phyloP scores from a whole-genome alignment of 2,329 filamentous ascomycete genomes.

The Xylariaceae sp. region DNA sequence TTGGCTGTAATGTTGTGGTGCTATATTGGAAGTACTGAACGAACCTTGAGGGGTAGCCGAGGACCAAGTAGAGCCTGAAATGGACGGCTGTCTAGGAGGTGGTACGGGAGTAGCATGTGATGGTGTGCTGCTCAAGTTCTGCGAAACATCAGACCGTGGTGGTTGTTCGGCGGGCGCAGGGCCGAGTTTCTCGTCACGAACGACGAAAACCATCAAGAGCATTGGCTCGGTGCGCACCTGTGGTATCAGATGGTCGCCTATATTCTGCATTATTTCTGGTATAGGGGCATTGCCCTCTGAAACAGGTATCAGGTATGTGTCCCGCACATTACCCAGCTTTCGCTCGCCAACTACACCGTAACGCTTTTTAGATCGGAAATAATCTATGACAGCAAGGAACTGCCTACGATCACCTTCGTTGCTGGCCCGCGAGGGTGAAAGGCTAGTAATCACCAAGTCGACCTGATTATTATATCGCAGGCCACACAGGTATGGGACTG shows the following conservation, averaged over 20 bases:
- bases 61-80: slow-evolving; percentile 49
- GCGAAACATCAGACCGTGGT: slow-evolving; percentile 21
- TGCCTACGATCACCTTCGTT: slow-evolving; percentile 54
- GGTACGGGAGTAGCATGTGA: slow-evolving; percentile 27
- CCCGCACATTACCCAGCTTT: slow-evolving; percentile 68
- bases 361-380: slow-evolving; percentile 74
- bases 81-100: slow-evolving; percentile 43
- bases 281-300: slow-evolving; percentile 64
- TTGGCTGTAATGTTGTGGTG: slow-evolving; percentile 30
- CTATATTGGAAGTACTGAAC: slow-evolving; percentile 23
- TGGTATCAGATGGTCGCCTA: slow-evolving; percentile 79
- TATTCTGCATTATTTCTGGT: slow-evolving; percentile 81
- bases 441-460: slow-evolving; percentile 74
- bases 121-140: slow-evolving; percentile 29
- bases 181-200: slow-evolving; percentile 54
- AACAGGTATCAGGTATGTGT: slow-evolving; percentile 87
- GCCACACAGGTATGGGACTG: slow-evolving; percentile 85
- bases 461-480: slow-evolving; percentile 76
- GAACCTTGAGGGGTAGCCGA: slow-evolving; percentile 43
- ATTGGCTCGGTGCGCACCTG: slow-evolving; percentile 66
- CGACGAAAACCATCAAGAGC: slow-evolving; percentile 79
- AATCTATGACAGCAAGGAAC: slow-evolving; percentile 76
- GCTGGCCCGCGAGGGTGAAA: slow-evolving; percentile 53
- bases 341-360: slow-evolving; percentile 86
- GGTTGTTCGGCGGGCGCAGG: slow-evolving; percentile 31